Base-by-base conservation (phyloP, 2,329 filamentous ascomycete species). In the Hansfordia pulvinata region DNA sequence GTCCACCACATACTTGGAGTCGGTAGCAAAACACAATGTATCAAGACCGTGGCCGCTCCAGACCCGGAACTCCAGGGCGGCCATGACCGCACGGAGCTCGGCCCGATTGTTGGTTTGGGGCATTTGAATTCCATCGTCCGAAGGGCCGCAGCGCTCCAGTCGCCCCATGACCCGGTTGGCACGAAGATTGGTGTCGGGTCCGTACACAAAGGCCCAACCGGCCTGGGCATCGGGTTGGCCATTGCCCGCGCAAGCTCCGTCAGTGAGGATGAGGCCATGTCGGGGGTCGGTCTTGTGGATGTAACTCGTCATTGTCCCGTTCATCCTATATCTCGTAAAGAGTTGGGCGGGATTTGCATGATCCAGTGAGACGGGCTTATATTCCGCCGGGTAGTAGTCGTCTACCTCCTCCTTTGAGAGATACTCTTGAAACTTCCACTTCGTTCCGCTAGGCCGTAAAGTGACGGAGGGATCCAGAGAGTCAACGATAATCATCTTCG, bases 21-120 rank as follows among this genome's bases (percentile, higher is more conserved):
- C n/a, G n/a, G n/a, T n/a, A n/a, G n/a, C n/a, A n/a, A n/a, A n/a
- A n/a, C n/a, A n/a, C n/a, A n/a, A n/a, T n/a, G n/a, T n/a, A n/a
- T n/a, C n/a, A n/a, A n/a, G n/a, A n/a, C 56, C 38, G 40, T 66
- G 59, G 4, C 38, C 44, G 0, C 10, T n/a, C 64, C 62, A 69
- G 33, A 40, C 7, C 3, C 52, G 45, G 35, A 52, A 58, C 16
- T 54, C 47, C 14, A 70, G 49, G 4, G 58, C 68, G 5, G 52
- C 60, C 24, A 69, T 57, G 5, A 60, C 60, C 5, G 64, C 65
- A 10, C 64, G 65, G 6, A 73, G 54, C 40, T 70, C 62, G 3
- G 68, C 68, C 4, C 66, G 53, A 35, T 69, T 64, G 46, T 54
- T 68, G 12, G 53, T 68, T 31, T 61, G 57, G 6, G n/a, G n/a